Base-by-base conservation (phyloP, 257 asterid genomes). In the Avicennia marina region DNA sequence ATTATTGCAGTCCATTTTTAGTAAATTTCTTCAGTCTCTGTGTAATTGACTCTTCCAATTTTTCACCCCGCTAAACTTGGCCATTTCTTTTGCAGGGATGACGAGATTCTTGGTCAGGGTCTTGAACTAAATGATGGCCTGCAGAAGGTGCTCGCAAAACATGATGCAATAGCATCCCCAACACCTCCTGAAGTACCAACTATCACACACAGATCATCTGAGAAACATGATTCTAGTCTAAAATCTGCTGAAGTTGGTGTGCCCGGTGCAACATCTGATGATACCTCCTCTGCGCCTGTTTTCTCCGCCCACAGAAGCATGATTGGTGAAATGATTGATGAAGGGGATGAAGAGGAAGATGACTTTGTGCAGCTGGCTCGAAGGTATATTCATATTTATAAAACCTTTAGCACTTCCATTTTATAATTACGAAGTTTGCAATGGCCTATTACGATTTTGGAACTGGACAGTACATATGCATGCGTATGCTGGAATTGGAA, bases 361-460 rank as follows among this genome's bases (percentile, higher is more conserved):
- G 98, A 90, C 76, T 91, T 91, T 55, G 90, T 95, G 8, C 90
- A 50, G 73, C 81, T 91, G 43, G 96, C 95, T 62, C 82, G 93
- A 74, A 91, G 98, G 98, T 84, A 41, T 45, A 10, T 58, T 31
- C 47, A 32, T 56, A 54, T 29, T 25, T 29, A 1, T 27, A 25
- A 43, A 43, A 29, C 44, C 45, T 24, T 36, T 10, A 12, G 24
- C 29, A 10, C 53, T 15, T 39, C 19, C 4, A 8, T 29, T 4
- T 29, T 4, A 29, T 4, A 29, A 0, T 29, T 8, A 4, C 4
- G 8, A 29, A 29, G 34, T 29, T 29, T 29, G 34, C 34, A 29
- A 8, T 4, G n/a, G 33, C 3, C 7, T 29, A 29, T 29, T 2
- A 29, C 7, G 7, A 7, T 29, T 2, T 29, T 29, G 5, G 33